Evolutionary conservation across 169 alveolate genomes (phyloP), one percentile per base, ranked within the genome.

Genomic region (Eimeria maxima): DNA sequence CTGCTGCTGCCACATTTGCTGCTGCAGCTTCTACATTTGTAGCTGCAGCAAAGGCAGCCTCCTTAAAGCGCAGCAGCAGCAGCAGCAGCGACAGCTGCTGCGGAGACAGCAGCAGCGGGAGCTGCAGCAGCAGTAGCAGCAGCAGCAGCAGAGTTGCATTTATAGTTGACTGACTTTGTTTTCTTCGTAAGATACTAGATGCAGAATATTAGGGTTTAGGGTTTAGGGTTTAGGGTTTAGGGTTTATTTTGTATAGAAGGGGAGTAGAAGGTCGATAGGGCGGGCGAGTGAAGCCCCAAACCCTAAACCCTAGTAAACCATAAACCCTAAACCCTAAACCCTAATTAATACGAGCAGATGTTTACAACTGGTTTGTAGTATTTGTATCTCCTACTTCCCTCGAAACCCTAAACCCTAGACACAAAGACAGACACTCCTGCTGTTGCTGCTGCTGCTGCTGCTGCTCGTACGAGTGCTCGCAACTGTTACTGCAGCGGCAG

Each of bases 221-320:
- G 80, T 69, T 69, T 69, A 69, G 45, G 45, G 80, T 69, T 69
- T 33, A 69, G 80, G 80, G 80, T 69, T 69, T 69, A 69, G 80
- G 80, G 80, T 69, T 69, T 69, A 69, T 69, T 69, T 69, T 4
- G 42, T 7, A 16, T 42, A 33, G 47, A 33, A 13, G 5, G 22
- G 0, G 7, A 7, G 5, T 24, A 24, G 29, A 65, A n/a, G 74
- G 13, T 4, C 33, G n/a, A 65, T 18, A n/a, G 13, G 10, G 74
- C 38, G 20, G 74, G n/a, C n/a, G 74, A n/a, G 4, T 65, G 1
- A 60, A n/a, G 18, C 80, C 80, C 45, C 16, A 53, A 53, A 69
- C 80, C 80, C 80, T 69, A 69, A 69, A 69, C 80, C 80, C 45
- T 69, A 69, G 22, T 53, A 53, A 53, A 7, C 67, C 67, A 13